Conservation (phyloP, 495 filamentous ascomycete species). For the Penicillium mononematosum region DNA sequence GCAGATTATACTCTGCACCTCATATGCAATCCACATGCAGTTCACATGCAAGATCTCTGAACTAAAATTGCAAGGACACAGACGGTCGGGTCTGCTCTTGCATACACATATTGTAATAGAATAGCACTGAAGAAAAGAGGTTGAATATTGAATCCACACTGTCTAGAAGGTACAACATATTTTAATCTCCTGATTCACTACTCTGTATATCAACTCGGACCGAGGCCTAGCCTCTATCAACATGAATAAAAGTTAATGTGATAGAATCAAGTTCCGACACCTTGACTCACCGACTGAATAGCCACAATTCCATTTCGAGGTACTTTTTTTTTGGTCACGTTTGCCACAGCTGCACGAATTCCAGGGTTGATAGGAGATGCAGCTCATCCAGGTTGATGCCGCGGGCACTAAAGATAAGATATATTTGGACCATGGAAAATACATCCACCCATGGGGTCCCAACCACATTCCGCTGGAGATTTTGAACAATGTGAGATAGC, state of each 20-base stretch:
- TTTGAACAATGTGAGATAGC: conserved; percentile 10
- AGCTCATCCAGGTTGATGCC: neutral
- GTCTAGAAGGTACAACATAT: neutral
- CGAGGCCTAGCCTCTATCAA: neutral
- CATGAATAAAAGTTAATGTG: neutral
- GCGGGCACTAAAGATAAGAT: neutral
- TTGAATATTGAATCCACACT: neutral
- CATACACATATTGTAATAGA: neutral
- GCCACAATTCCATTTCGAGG: neutral
- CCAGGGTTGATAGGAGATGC: conserved; percentile 3
- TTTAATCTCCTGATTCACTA: neutral
- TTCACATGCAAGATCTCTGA: conserved; percentile 29
- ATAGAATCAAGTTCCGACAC: conserved; percentile 1
- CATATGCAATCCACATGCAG: conserved; percentile 27
- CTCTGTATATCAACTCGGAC: neutral
- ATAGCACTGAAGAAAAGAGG: conserved; percentile 6
- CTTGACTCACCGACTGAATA: conserved; percentile 4
- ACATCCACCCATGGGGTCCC: conserved; percentile 9
- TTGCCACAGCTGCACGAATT: conserved; percentile 5
- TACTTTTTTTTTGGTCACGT: neutral
- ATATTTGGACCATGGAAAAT: conserved; percentile 11
- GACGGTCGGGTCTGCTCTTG: conserved; percentile 11
- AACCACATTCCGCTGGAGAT: conserved; percentile 7
- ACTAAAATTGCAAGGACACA: conserved; percentile 23
- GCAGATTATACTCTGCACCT: conserved; percentile 10